These are phyloP conservation scores for Colletotrichum tamarilloi DNA, from an alignment of 2,329 filamentous ascomycete species.

Conservation along the genomic window DNA sequence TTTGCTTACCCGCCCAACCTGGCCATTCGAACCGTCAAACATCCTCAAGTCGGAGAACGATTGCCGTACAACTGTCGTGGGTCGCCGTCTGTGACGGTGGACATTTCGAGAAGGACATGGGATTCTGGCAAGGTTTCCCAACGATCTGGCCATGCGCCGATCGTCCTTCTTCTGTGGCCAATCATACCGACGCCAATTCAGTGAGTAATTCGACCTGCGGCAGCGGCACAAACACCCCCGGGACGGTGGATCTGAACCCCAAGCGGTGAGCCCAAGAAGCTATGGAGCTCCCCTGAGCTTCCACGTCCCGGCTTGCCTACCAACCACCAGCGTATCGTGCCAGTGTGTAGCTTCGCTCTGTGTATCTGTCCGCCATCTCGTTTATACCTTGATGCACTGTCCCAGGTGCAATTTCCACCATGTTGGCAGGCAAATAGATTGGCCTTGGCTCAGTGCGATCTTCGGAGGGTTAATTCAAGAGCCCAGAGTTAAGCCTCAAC, in stretches of 20 bases:
- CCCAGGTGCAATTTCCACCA: slow-evolving; percentile 6
- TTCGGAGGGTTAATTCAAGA: not conserved
- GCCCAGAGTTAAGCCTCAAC: not conserved
- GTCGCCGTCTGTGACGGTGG: not conserved
- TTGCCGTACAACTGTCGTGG: not conserved
- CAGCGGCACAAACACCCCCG: slow-evolving; percentile 3
- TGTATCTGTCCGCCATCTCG: not conserved
- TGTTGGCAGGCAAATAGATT: not conserved
- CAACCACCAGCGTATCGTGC: not conserved
- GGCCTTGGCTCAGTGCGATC: slow-evolving; percentile 14
- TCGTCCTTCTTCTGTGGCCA: slow-evolving; percentile 11
- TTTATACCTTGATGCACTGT: not conserved
- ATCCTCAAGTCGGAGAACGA: slow-evolving; percentile 1
- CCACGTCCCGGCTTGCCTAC: not conserved
- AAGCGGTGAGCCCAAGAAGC: slow-evolving; percentile 26
- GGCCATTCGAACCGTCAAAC: not conserved
- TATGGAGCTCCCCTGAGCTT: not conserved
- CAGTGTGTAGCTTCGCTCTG: not conserved
- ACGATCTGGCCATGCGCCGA: slow-evolving; percentile 33
- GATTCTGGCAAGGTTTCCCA: slow-evolving; percentile 22
- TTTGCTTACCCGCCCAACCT: not conserved
- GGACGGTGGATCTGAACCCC: slow-evolving; percentile 13
- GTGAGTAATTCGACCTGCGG: slow-evolving; percentile 24
- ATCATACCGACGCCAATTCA: slow-evolving; percentile 19
- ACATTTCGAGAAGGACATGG: not conserved